Base-by-base conservation (phyloP, 2,329 filamentous ascomycete genomes). In the Tolypocladium ovalisporum region DNA sequence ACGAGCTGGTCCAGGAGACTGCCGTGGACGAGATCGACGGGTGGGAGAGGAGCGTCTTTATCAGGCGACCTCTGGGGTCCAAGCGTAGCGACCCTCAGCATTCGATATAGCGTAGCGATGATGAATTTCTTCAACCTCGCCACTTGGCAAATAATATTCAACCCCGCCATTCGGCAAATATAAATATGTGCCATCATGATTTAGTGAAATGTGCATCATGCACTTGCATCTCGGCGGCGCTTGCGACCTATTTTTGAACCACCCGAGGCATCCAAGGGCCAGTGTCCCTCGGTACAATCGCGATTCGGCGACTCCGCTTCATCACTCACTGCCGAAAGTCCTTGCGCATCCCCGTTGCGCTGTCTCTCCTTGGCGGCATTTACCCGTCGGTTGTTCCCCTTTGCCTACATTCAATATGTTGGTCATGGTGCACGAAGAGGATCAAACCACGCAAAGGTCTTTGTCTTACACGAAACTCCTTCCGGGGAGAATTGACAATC, bases 21-120 rank as follows among this genome's bases (percentile, higher is more conserved):
- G 67, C 76, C 2, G 68, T 86, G 9, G 80, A 83, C 59, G 75
- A 76, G 0, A 75, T 81, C 47, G 84, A 87, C 66, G 83, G 84
- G 1, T 87, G 84, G 84, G 82, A 83, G 62, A 73, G 80, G 36
- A 81, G 73, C 56, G 74, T 80, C 2, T 85, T 85, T 64, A 69
- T 74, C 2, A 74, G 67, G 58, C 67, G 73, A 60, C 77, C 79
- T 6, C 57, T 66, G 36, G 60, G 58, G 5, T 36, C 51, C n/a
- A 47, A 27, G 27, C 29, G 54, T 13, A 15, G 39, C 35, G 54
- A 47, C 8, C 27, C 36, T 17, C 10, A 39, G 17, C 47, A 27
- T 17, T 37, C 29, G 27, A 40, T 40, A 22, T 52, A 42, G 29
- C 32, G 22, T 51, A 34, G 47, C 47, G 47, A 51, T 15, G 13